Conservation (phyloP, 192 early-diverging fungal genomes). For the Umbelopsis sp. region DNA sequence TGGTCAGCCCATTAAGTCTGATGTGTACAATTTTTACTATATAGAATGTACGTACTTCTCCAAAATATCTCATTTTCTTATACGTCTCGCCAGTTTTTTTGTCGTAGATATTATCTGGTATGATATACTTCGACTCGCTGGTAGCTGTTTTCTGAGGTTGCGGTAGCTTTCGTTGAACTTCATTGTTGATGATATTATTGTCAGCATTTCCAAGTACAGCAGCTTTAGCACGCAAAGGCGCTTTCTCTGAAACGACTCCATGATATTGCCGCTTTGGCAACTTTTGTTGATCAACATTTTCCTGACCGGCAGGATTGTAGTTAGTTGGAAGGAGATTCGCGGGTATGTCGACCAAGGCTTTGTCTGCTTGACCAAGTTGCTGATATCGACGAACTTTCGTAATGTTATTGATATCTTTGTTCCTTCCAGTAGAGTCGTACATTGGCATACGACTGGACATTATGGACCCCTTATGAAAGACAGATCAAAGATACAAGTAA, state of each 20-base stretch:
- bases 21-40: not conserved
- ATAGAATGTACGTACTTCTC: slow-evolving; percentile 7
- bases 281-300: not conserved
- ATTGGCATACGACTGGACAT: not conserved
- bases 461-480: too few species aligned
- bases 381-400: not conserved
- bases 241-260: not conserved
- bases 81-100: slow-evolving; percentile 14
- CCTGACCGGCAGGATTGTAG: slow-evolving; percentile 11
- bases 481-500: too few species aligned
- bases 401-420: not conserved
- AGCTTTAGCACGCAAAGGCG: not conserved
- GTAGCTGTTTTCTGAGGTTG: not conserved
- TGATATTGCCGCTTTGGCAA: not conserved
- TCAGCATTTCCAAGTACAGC: slow-evolving; percentile 32
- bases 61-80: slow-evolving; percentile 9
- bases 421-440: not conserved
- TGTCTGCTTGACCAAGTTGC: not conserved
- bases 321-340: not conserved
- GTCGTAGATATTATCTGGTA: slow-evolving; percentile 17
- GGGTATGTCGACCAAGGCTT: slow-evolving; percentile 9
- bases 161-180: slow-evolving; percentile 34
- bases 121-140: slow-evolving; percentile 13
- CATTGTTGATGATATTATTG: slow-evolving; percentile 51
- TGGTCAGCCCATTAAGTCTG: too few species aligned